phyloP scores from a whole-genome alignment of 2,329 filamentous ascomycete genomes.

The Penicillium expansum region DNA sequence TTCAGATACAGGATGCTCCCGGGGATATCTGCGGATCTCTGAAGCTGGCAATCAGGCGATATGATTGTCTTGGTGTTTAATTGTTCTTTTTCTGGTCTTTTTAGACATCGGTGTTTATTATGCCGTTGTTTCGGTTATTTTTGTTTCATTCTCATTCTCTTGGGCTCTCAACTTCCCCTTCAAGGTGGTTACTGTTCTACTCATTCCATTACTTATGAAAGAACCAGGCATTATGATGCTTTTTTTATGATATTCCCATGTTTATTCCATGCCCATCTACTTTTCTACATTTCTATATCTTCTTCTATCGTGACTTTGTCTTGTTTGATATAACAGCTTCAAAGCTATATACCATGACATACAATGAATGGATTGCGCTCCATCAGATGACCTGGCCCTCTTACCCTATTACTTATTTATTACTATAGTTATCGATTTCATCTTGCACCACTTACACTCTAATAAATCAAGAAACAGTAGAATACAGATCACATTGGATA shows the following conservation, averaged over 20 bases:
- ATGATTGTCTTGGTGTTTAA: background rate
- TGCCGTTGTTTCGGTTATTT: background rate
- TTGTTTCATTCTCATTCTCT: background rate
- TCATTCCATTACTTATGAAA: background rate
- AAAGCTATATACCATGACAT: constrained; percentile 5
- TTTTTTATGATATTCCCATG: constrained; percentile 11
- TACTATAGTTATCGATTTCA: background rate
- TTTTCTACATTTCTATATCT: background rate
- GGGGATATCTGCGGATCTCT: constrained; percentile 1
- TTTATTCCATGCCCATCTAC: background rate
- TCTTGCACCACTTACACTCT: background rate
- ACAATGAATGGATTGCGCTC: background rate
- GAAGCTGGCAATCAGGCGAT: background rate
- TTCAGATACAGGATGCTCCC: constrained; percentile 20
- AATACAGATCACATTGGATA: constrained; percentile 31
- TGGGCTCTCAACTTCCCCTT: background rate
- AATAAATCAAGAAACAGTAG: constrained; percentile 8
- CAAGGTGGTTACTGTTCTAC: background rate
- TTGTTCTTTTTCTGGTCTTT: background rate
- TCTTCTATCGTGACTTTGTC: background rate
- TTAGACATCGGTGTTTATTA: background rate
- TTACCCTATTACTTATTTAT: background rate
- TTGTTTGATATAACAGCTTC: background rate
- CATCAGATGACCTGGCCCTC: background rate
- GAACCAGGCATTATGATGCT: background rate